Evolutionary conservation across 768 basidiomycete genomes (phyloP).

Genomic region (Lactarius psammicola): DNA sequence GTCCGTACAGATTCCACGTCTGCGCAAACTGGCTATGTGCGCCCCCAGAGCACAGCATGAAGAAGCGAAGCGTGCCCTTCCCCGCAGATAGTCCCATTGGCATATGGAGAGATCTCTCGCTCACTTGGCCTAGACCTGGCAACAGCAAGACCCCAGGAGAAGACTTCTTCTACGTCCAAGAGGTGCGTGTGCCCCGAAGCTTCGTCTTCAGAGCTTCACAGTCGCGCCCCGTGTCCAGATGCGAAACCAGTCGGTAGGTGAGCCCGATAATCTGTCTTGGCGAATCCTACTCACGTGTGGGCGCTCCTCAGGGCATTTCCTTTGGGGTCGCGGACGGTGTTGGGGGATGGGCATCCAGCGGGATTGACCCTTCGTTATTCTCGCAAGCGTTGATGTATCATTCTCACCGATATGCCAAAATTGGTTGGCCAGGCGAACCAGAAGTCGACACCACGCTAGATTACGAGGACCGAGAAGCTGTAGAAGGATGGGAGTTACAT

Average conservation of each 20-base stretch:
- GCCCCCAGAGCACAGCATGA: slow-evolving; percentile 42
- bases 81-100: slow-evolving; percentile 56
- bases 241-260: slow-evolving; percentile 73
- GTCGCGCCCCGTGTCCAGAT: slow-evolving; percentile 47
- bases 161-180: slow-evolving; percentile 65
- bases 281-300: slow-evolving; percentile 24
- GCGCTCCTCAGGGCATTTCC: slow-evolving; percentile 57
- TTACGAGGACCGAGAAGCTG: slow-evolving; percentile 60
- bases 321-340: slow-evolving; percentile 92
- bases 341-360: slow-evolving; percentile 84
- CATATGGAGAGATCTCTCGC: slow-evolving; percentile 65
- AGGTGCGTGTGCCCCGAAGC: slow-evolving; percentile 47
- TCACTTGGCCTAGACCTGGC: slow-evolving; percentile 45
- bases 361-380: slow-evolving; percentile 86
- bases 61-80: slow-evolving; percentile 50
- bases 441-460: slow-evolving; percentile 77
- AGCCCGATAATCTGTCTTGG: slow-evolving; percentile 19
- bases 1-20: slow-evolving; percentile 70
- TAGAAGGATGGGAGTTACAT: slow-evolving; percentile 68
- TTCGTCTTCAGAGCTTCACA: slow-evolving; percentile 4
- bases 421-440: slow-evolving; percentile 80
- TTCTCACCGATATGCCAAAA: slow-evolving; percentile 66
- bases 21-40: slow-evolving; percentile 80
- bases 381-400: slow-evolving; percentile 91
- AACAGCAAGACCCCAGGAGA: slow-evolving; percentile 49